Conservation (phyloP, 2,329 filamentous ascomycete genomes). For the Colletotrichum trifolii region DNA sequence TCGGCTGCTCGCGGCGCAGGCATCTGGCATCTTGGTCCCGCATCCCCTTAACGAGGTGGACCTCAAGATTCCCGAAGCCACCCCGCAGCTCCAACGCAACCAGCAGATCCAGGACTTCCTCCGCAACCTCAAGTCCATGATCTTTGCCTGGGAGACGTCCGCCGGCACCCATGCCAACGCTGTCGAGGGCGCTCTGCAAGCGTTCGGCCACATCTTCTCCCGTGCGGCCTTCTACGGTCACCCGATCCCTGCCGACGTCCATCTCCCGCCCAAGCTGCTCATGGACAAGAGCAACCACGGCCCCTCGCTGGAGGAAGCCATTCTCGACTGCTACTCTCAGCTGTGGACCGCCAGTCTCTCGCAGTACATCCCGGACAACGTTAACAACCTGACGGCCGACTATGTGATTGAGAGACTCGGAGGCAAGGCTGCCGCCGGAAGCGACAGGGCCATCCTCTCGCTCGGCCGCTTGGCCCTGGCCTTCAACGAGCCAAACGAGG, state of each 20-base stretch:
- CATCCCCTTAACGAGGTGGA: constrained; percentile 59
- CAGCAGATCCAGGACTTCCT: constrained; percentile 26
- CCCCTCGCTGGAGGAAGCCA: constrained; percentile 54
- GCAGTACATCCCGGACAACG: constrained; percentile 39
- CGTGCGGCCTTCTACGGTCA: constrained; percentile 57
- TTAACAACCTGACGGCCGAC: constrained; percentile 44
- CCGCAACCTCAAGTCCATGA: constrained; percentile 52
- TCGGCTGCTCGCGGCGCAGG: constrained; percentile 73
- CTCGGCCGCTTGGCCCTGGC: constrained; percentile 81
- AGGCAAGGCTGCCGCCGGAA: constrained; percentile 79
- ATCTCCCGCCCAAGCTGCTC: constrained; percentile 47
- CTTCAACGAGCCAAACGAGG: constrained; percentile 53
- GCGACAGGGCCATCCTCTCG: constrained; percentile 83
- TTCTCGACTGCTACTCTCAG: constrained; percentile 58
- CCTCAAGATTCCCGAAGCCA: constrained; percentile 48
- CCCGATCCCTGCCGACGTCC: constrained; percentile 40
- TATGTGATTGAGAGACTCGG: constrained; percentile 72
- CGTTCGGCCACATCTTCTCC: constrained; percentile 57
- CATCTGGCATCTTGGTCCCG: constrained; percentile 81
- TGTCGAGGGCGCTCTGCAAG: constrained; percentile 59
- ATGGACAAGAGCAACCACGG: constrained; percentile 39
- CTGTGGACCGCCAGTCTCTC: constrained; percentile 59
- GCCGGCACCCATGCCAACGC: constrained; percentile 57
- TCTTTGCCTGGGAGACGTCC: constrained; percentile 54
- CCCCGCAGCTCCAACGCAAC: constrained; percentile 26